Evolutionary conservation across 2,329 filamentous ascomycete genomes (phyloP), one percentile per base, ranked within the genome.

Genomic region (Trichoderma simmonsii): DNA sequence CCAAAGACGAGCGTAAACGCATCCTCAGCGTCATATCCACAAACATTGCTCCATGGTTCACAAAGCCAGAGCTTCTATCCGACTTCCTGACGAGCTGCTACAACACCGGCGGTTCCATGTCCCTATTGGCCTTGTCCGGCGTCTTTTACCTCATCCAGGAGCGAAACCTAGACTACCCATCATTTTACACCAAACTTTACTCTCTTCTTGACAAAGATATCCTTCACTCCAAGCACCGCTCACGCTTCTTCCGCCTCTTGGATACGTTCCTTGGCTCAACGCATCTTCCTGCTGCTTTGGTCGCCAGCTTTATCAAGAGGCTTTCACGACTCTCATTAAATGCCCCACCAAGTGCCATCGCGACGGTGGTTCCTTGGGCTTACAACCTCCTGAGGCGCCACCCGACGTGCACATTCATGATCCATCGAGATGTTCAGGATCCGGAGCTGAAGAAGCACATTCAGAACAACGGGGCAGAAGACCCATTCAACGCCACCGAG

Each of bases 61-160:
- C 86, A 62, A 93, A 94, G 73, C 92, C 94, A 1, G 95, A 98
- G 78, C 86, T 97, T 54, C 87, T 99, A 39, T 94, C 97, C 86
- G 96, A 99, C 83, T 99, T 98, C 81, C 84, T 99, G 70, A 97
- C 94, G n/a, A 93, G 96, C 82, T 97, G 91, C 34, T 98, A 97
- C 83, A 88, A 98, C 77, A 85, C 91, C 8, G 94, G 95, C 66
- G 96, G 96, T 59, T 92, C 94, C 15, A 94, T 91, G 62, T 95
- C 96, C 5, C 86, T 99, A 5, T 87, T 98, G 24, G 94, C 97
- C 2, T 86, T 99, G 1, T 97, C 93, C 1, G 96, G 96, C 66
- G 91, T 99, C 60, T 99, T 97, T 84, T 96, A 97, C 80, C 88
- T 99, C 67, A 98, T 99, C 76, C 91, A 93, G 75, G 90, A 96